Evolutionary conservation across 2,329 filamentous ascomycete species (phyloP), one percentile per base, ranked within the genome.

Genomic region (Aschersonia sp.): DNA sequence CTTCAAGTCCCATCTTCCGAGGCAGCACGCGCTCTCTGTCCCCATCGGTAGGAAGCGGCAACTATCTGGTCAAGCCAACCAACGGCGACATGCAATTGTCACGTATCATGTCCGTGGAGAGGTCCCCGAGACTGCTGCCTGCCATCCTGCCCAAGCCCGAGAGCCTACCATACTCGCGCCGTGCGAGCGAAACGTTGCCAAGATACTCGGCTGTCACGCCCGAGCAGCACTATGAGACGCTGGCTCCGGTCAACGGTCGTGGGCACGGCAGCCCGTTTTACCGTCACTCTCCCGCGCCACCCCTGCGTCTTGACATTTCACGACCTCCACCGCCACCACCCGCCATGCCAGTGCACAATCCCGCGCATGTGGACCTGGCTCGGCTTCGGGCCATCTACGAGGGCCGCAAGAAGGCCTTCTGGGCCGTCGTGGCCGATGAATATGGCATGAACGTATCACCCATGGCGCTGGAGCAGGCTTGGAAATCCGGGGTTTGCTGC

Each of bases 301-400:
- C 61, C 55, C 71, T 80, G 46, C 77, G 74, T 20, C 74, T 85
- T 28, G 80, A 85, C 59, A 83, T 78, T 58, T 69, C 68, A 5
- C 64, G 60, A 31, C 63, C 69, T 29, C 70, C 69, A 9, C 61
- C 69, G 29, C 70, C 69, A 9, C 61, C 59, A 10, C 32, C 32
- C 32, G 32, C 32, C 1, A 50, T 56, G 31, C 52, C 56, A 10
- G 55, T 62, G 50, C 63, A 63, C 52, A 58, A 58, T 10, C 56
- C 64, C 44, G 60, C 69, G 51, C 69, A 72, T 52, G 72, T 84
- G 52, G 80, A 86, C 61, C 72, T 80, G 57, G 68, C 74, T 31
- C 81, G 83, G 45, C 78, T 91, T 30, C 75, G 79, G 45, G 71
- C 75, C 51, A 77, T 89, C 54, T 89, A 89, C 63, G 75, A 80